These are phyloP conservation scores for Rhodotorula babjevae DNA, from an alignment of 768 basidiomycete genomes.

Conservation along the genomic window DNA sequence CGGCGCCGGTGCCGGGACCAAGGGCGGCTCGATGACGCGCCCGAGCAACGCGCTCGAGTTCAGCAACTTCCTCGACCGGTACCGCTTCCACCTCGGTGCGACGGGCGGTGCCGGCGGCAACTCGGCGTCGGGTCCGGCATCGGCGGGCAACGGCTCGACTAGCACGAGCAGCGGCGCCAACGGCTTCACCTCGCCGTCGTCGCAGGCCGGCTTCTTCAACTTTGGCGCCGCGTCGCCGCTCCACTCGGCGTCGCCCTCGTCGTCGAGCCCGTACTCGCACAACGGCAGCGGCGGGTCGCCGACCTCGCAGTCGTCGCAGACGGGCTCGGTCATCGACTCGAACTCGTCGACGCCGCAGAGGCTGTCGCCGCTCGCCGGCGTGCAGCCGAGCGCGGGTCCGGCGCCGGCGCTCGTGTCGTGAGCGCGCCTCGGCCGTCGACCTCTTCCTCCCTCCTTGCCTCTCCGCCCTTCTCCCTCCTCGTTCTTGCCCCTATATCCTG, in stretches of 20 bases:
- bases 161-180: no score
- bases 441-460: no score
- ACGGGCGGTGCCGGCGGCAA: background rate
- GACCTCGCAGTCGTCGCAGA: background rate
- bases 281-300: background rate
- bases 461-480: no score
- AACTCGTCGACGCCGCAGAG: constrained; percentile 3
- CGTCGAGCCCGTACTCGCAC: background rate
- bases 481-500: no score
- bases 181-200: background rate
- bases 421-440: background rate
- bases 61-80: constrained; percentile 34
- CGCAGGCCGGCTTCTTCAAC: background rate
- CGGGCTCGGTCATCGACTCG: background rate
- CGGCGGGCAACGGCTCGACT: no score
- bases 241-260: background rate
- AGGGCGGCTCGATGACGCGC: background rate
- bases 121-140: no score
- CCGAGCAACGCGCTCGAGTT: constrained; percentile 32
- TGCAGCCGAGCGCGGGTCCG: background rate
- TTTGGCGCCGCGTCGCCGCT: background rate
- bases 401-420: background rate
- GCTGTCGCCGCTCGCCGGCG: background rate
- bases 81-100: constrained; percentile 32
- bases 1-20: background rate